A percentile compares a stretch with the other conserved stretches of the same genome.
Conservation (phyloP, 352 stramenopile species). For the Phytophthora kernoviae region DNA sequence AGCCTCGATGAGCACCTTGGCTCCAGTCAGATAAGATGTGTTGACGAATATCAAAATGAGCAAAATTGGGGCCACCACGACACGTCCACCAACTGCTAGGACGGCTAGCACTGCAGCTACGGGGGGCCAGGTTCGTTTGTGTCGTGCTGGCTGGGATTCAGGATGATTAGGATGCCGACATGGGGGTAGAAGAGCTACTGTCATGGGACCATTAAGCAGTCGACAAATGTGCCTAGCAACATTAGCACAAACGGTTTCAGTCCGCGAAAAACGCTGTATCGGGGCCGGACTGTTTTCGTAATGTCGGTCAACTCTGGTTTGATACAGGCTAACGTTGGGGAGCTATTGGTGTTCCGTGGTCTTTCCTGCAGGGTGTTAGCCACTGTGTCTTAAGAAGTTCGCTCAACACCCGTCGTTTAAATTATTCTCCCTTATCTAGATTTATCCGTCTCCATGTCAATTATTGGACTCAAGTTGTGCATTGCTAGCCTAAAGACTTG, state of each 20-base stretch:
- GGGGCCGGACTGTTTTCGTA: too few relatives aligned
- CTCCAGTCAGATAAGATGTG: slow-evolving; percentile 9
- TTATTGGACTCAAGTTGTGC: too few relatives aligned
- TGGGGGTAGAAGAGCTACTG: neutral
- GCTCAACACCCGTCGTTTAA: too few relatives aligned
- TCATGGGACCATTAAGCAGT: neutral
- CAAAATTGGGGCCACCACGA: slow-evolving; percentile 12
- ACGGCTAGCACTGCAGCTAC: slow-evolving; percentile 2
- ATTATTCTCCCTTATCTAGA: too few relatives aligned
- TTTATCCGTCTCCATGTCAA: too few relatives aligned
- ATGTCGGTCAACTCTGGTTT: too few relatives aligned
- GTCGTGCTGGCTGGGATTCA: neutral
- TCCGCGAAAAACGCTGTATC: too few relatives aligned
- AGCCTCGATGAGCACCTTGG: slow-evolving; percentile 13
- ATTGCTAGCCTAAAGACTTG: too few relatives aligned
- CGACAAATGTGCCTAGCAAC: neutral
- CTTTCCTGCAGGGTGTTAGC: too few relatives aligned
- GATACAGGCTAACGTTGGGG: too few relatives aligned
- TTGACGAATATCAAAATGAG: slow-evolving; percentile 1
- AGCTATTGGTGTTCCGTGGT: too few relatives aligned
- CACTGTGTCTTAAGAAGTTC: too few relatives aligned
- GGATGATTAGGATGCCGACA: neutral
- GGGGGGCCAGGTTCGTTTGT: neutral
- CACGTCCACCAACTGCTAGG: slow-evolving; percentile 9
- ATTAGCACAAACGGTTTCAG: neutral